A percentile compares a stretch with the other conserved stretches of the same genome.
Conservation (phyloP, 345 rosid genomes). For the Salix caprea region DNA sequence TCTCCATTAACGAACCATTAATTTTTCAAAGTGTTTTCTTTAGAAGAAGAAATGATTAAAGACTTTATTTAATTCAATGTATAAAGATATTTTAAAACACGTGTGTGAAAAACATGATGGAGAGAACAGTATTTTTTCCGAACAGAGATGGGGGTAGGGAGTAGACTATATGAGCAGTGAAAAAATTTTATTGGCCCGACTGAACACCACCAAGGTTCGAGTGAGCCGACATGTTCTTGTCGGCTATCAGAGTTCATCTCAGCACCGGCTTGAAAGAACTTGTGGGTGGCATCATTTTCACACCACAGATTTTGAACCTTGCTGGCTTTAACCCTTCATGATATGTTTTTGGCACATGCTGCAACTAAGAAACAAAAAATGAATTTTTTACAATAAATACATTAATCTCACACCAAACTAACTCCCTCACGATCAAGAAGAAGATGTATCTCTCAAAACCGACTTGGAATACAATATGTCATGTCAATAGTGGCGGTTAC, state of each 20-base stretch:
- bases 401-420: background rate
- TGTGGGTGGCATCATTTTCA: background rate
- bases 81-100: too few relatives aligned
- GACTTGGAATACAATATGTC: background rate
- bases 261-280: background rate
- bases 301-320: background rate
- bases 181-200: too few relatives aligned
- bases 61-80: too few relatives aligned
- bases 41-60: too few relatives aligned
- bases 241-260: background rate
- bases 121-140: too few relatives aligned
- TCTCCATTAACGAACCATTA: too few relatives aligned
- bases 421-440: background rate
- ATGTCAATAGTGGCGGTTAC: background rate
- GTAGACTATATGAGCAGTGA: too few relatives aligned
- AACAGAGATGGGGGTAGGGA: too few relatives aligned
- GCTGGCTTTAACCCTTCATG: background rate
- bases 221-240: background rate
- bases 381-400: background rate
- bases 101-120: too few relatives aligned
- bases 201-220: background rate
- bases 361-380: background rate
- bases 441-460: background rate
- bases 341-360: background rate
- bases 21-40: too few relatives aligned